These are phyloP conservation scores for Talaromyces islandicus DNA, from an alignment of 2,329 filamentous ascomycete species.

Conservation along the genomic window DNA sequence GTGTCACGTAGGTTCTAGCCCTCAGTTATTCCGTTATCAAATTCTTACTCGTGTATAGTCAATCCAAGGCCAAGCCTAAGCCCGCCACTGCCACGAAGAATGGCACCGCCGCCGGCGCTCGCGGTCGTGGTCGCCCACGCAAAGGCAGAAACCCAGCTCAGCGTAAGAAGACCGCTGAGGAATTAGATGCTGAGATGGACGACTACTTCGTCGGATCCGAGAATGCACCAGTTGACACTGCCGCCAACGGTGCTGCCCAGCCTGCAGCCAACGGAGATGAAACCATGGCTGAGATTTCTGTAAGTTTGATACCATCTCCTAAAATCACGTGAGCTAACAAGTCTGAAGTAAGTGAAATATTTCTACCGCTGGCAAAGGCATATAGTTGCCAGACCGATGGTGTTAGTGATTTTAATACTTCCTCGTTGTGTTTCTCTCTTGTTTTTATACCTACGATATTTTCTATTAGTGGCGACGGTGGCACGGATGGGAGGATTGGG, in stretches of 20 bases:
- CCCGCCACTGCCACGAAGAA: slow-evolving; percentile 68
- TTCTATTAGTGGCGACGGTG: not conserved
- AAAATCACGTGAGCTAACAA: not conserved
- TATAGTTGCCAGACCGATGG: not conserved
- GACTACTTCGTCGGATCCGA: slow-evolving; percentile 70
- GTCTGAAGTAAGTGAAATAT: not conserved
- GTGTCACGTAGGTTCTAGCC: slow-evolving; percentile 59
- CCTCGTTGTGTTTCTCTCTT: not conserved
- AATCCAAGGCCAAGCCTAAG: slow-evolving; percentile 71
- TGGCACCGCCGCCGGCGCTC: slow-evolving; percentile 46
- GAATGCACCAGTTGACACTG: slow-evolving; percentile 33
- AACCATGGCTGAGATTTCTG: slow-evolving; percentile 54
- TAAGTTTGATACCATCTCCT: slow-evolving; percentile 22
- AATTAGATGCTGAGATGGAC: slow-evolving; percentile 95
- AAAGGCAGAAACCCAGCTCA: slow-evolving; percentile 57
- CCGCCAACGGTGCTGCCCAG: slow-evolving; percentile 40
- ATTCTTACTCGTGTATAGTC: slow-evolving; percentile 31
- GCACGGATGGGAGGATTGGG: not conserved
- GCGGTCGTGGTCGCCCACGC: slow-evolving; percentile 45
- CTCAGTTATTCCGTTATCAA: not conserved
- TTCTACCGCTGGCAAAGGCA: not conserved
- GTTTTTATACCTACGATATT: not conserved
- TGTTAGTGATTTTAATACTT: not conserved
- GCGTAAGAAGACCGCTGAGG: slow-evolving; percentile 85
- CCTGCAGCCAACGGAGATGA: slow-evolving; percentile 46